Evolutionary conservation across 2,329 filamentous ascomycete genomes (phyloP).

Genomic region (Penicillium sp.): DNA sequence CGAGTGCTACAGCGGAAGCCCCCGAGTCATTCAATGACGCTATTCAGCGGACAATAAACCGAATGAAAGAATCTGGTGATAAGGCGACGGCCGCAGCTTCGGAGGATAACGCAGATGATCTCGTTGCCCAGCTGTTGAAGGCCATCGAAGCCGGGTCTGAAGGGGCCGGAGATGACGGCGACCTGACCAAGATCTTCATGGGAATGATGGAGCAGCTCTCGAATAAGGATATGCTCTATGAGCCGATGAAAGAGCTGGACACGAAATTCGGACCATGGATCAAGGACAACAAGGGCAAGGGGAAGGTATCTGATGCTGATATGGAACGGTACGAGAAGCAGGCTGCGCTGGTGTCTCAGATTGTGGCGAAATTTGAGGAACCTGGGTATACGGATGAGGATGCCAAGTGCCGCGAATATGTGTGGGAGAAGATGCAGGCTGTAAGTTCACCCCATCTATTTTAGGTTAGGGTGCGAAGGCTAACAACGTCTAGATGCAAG

Average conservation of each 20-base stretch:
- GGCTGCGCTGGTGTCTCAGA: conserved; percentile 77
- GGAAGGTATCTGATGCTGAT: conserved; percentile 68
- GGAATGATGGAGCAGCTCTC: conserved; percentile 99
- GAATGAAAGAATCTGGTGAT: conserved; percentile 88
- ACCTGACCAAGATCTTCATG: conserved; percentile 92
- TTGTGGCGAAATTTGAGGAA: conserved; percentile 87
- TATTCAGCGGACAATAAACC: conserved; percentile 91
- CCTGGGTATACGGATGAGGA: conserved; percentile 81
- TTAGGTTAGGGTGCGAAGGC: neutral
- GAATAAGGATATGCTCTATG: conserved; percentile 96
- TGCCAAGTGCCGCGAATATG: conserved; percentile 80
- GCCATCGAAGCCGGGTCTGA: conserved; percentile 73
- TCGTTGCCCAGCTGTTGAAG: conserved; percentile 90
- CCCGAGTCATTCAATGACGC: conserved; percentile 87
- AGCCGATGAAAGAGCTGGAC: conserved; percentile 96
- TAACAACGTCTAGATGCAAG: conserved; percentile 79
- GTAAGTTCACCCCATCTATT: conserved; percentile 55
- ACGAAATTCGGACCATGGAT: conserved; percentile 94
- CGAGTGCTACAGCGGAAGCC: conserved; percentile 30
- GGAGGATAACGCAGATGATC: conserved; percentile 73
- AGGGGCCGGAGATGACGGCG: conserved; percentile 71
- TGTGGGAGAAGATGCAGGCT: conserved; percentile 98
- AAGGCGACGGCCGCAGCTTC: conserved; percentile 77
- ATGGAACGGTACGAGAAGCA: conserved; percentile 81
- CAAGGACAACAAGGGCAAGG: conserved; percentile 70